Evolutionary conservation across 2,329 filamentous ascomycete genomes (phyloP).

Genomic region (Colletotrichum higginsianum): DNA sequence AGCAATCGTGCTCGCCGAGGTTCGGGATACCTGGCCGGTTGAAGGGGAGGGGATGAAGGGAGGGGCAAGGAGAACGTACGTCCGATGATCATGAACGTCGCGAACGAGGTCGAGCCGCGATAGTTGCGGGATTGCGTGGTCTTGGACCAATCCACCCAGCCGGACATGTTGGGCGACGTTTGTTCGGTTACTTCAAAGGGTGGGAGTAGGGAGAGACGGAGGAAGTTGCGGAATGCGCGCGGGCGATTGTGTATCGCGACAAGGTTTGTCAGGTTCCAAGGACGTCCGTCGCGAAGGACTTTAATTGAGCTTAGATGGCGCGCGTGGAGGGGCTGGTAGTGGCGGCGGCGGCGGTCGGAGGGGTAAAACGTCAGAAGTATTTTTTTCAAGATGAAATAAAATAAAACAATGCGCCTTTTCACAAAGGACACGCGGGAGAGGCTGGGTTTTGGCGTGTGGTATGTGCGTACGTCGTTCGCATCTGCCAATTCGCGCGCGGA

Average conservation of each 20-base stretch:
- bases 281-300: not conserved
- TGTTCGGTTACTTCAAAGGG: not conserved
- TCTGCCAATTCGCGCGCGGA: not conserved
- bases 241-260: not conserved
- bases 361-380: not conserved
- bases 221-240: not conserved
- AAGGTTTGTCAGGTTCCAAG: not conserved
- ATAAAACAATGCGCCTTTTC: slow-evolving; percentile 3
- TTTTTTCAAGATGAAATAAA: too few species aligned
- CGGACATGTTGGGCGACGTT: slow-evolving; percentile 31
- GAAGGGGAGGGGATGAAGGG: slow-evolving; percentile 24
- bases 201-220: not conserved
- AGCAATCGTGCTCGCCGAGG: slow-evolving; percentile 7
- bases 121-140: slow-evolving; percentile 71
- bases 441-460: slow-evolving; percentile 22
- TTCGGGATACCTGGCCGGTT: too few species aligned
- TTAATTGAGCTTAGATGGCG: not conserved
- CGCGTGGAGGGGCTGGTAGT: slow-evolving; percentile 11
- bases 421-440: slow-evolving; percentile 21
- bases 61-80: slow-evolving; percentile 72
- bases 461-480: slow-evolving; percentile 12
- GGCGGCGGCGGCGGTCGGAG: slow-evolving; percentile 1
- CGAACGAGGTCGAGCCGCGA: slow-evolving; percentile 80
- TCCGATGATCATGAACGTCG: slow-evolving; percentile 96
- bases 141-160: slow-evolving; percentile 67